These are phyloP conservation scores for Calamus simplicifolius DNA, from an alignment of 176 grass and related monocot species.

Conservation along the genomic window DNA sequence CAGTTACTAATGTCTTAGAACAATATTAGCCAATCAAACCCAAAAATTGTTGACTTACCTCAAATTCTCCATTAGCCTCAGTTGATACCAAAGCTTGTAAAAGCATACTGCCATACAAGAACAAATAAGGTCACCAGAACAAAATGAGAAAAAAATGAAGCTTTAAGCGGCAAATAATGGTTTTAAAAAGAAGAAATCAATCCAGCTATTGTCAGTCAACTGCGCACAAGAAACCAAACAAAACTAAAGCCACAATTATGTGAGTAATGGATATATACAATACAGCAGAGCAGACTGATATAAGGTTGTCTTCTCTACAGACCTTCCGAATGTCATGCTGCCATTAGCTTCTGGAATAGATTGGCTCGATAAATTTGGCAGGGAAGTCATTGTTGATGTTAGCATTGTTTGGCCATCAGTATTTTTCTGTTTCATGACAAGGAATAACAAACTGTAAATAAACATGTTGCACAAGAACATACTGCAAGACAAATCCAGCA, in stretches of 20 bases:
- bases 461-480: neutral
- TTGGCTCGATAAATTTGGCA: slow-evolving; percentile 31
- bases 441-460: neutral
- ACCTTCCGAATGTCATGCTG: slow-evolving; percentile 96
- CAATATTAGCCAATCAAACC: no score
- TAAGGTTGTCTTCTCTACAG: slow-evolving; percentile 4
- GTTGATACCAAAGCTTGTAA: slow-evolving; percentile 75
- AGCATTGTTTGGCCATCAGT: slow-evolving; percentile 81
- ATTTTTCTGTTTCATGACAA: slow-evolving; percentile 50
- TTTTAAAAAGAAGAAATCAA: no score
- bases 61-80: slow-evolving; percentile 71
- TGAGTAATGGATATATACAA: no score
- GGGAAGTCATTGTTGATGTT: slow-evolving; percentile 66
- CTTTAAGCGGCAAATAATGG: no score
- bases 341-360: slow-evolving; percentile 15
- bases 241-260: no score
- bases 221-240: no score
- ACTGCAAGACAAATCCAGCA: no score
- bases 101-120: slow-evolving; percentile 67
- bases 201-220: no score
- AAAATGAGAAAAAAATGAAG: neutral
- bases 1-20: no score
- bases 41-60: slow-evolving; percentile 33
- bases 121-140: slow-evolving; percentile 19
- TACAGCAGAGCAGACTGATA: no score